phyloP scores from a whole-genome alignment of 2,329 filamentous ascomycete species.

The Monilinia polystroma region DNA sequence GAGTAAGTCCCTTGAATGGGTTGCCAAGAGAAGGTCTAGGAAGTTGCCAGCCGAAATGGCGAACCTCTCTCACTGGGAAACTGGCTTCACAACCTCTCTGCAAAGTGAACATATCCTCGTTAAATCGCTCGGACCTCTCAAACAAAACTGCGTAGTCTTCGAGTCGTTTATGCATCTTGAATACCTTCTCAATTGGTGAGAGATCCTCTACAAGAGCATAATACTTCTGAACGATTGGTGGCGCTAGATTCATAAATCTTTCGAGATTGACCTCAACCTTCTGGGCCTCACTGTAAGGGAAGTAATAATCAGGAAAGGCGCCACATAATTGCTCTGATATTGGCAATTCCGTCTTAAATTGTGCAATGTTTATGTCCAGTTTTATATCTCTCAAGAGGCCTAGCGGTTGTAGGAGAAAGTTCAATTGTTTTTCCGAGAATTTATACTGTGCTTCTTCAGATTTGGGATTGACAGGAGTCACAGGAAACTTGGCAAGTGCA shows the following conservation, averaged over 20 bases:
- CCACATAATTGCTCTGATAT: not conserved
- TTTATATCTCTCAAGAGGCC: slow-evolving; percentile 7
- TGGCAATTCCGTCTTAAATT: slow-evolving; percentile 7
- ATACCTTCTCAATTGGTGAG: slow-evolving; percentile 16
- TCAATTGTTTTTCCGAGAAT: slow-evolving; percentile 11
- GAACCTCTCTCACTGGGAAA: not conserved
- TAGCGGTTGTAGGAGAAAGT: slow-evolving; percentile 10
- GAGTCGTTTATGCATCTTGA: slow-evolving; percentile 11
- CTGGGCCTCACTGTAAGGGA: slow-evolving; percentile 1
- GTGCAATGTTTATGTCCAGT: not conserved
- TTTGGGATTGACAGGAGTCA: not conserved
- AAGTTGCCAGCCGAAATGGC: slow-evolving; percentile 21
- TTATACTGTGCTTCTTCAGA: not conserved
- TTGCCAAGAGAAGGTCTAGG: slow-evolving; percentile 12
- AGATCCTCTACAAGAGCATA: not conserved
- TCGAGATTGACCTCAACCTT: not conserved
- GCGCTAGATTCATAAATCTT: slow-evolving; percentile 1
- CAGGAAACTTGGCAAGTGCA: slow-evolving; percentile 5
- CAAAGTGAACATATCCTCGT: slow-evolving; percentile 1
- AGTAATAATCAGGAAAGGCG: slow-evolving; percentile 2
- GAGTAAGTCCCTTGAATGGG: slow-evolving; percentile 7
- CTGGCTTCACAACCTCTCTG: not conserved
- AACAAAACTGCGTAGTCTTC: not conserved
- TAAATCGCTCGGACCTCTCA: slow-evolving; percentile 6
- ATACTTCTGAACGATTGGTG: slow-evolving; percentile 8